phyloP scores from a whole-genome alignment of 148 eudicot genomes.

The Diospyros lotus region DNA sequence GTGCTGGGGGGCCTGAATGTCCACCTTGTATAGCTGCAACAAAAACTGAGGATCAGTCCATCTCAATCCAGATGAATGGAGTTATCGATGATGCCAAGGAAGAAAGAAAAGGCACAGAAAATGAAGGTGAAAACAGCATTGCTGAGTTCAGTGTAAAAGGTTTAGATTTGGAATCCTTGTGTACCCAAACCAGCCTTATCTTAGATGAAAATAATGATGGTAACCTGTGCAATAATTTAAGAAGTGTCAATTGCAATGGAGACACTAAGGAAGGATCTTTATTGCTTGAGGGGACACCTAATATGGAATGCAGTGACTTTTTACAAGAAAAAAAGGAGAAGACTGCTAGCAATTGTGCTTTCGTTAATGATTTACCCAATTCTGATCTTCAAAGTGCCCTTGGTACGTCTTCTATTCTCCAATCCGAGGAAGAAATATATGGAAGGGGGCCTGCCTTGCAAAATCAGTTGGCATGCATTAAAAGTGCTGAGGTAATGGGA shows the following conservation, averaged over 20 bases:
- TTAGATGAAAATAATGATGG: constrained; percentile 45
- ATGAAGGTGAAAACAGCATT: constrained; percentile 32
- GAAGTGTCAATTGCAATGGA: constrained; percentile 41
- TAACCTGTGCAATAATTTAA: constrained; percentile 34
- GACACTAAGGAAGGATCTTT: constrained; percentile 30
- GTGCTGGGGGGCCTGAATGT: constrained; percentile 29
- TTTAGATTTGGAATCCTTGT: constrained; percentile 63
- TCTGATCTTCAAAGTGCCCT: constrained; percentile 19
- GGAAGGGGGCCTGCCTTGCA: constrained; percentile 25
- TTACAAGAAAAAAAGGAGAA: constrained; percentile 30
- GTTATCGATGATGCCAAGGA: constrained; percentile 26
- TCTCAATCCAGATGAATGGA: constrained; percentile 36
- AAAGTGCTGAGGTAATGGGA: constrained; percentile 25
- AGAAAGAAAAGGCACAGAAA: constrained; percentile 22
- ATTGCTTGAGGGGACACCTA: constrained; percentile 25
- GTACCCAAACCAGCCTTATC: constrained; percentile 39
- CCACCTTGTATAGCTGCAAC: constrained; percentile 29
- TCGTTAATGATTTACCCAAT: constrained; percentile 23
- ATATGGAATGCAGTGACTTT: constrained; percentile 31
- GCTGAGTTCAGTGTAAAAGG: constrained; percentile 31
- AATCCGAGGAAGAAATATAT: constrained; percentile 31
- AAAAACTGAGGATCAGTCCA: constrained; percentile 34
- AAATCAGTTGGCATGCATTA: constrained; percentile 28
- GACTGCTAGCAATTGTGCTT: constrained; percentile 23
- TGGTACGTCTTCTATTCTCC: constrained; percentile 32